Percentiles rank a stretch among this genome's conserved stretches.
Evolutionary conservation across 495 filamentous ascomycete species (phyloP).

Genomic region (Haplographium delicatum): DNA sequence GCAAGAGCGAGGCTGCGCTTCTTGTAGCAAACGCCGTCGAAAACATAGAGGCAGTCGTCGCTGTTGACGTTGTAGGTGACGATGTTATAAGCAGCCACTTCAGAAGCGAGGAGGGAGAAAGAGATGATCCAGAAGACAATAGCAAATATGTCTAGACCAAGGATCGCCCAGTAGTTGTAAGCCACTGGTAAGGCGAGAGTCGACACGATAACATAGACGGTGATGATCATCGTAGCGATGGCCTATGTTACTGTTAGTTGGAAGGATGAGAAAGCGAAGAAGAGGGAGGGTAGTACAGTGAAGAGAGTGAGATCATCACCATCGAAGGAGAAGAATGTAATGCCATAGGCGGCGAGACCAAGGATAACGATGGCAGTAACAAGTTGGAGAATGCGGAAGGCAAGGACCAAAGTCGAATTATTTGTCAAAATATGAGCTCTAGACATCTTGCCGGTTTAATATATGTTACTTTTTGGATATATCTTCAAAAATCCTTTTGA

Average conservation of each 20-base stretch:
- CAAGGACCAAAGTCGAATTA: conserved; percentile 44
- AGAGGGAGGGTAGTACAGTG: conserved; percentile 31
- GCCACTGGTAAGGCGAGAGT: conserved; percentile 24
- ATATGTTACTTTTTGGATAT: too few relatives aligned
- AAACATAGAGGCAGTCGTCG: conserved; percentile 23
- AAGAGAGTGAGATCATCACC: conserved; percentile 34
- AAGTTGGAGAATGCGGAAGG: conserved; percentile 57
- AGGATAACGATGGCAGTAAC: conserved; percentile 60
- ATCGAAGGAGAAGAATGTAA: conserved; percentile 23
- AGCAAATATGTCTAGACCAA: conserved; percentile 39
- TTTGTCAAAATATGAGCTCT: conserved; percentile 35
- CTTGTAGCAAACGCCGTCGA: conserved; percentile 14
- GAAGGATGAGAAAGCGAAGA: neutral
- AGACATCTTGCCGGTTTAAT: conserved; percentile 5
- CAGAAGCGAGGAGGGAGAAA: conserved; percentile 35
- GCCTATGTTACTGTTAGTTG: conserved; percentile 25
- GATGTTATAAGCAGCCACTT: conserved; percentile 25
- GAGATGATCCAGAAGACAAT: conserved; percentile 42
- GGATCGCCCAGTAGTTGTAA: conserved; percentile 47
- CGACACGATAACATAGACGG: conserved; percentile 38
- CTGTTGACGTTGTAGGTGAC: neutral
- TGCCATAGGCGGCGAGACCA: conserved; percentile 62
- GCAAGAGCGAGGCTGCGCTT: neutral
- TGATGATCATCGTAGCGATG: conserved; percentile 33
- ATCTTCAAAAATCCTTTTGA: neutral